Base-by-base conservation (phyloP, 2,329 filamentous ascomycete genomes). In the Fusarium newnesense region DNA sequence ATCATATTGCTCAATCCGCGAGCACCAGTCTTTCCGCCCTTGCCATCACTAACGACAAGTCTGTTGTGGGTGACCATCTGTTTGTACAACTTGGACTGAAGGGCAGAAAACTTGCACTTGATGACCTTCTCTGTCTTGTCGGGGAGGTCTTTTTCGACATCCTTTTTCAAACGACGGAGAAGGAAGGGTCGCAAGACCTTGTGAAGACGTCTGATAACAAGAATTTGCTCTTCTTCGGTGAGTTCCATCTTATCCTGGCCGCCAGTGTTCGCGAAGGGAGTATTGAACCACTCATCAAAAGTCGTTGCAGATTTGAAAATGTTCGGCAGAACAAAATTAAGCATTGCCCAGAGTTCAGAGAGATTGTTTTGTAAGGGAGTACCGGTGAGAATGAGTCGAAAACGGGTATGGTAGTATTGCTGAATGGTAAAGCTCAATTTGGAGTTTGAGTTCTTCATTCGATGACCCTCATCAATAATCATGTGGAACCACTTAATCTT, bases 401-500 rank as follows among this genome's bases (percentile, higher is more conserved):
- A 99, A 19, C 96, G 92, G 36, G 96, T 98, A 78, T 89, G 92
- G 85, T 99, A 99, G 86, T 98, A 98, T 70, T 95, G 91, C 42
- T 96, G 95, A 74, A 99, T 94, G 9, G 96, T 98, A 75, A 92
- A 94, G 83, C 94, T 98, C 76, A 99, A 88, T 85, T 99, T 99
- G 15, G 96, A 99, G 77, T 96, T 92, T 36, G 94, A 89, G 83
- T 99, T 99, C 89, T 99, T 99, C 96, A 99, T 99, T 81, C 96
- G 95, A 83, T 99, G 96, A 84, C 96, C 96, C 87, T 99, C 96
- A 79, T 99, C 96, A 75, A 99, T 96, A 78, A 99, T 98, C 96
- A 99, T 98, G 85, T 99, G 96, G 78, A 98, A 93, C 96, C 96
- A 99, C 84, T 98, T 98, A 84, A 99, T 96, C 87, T 98, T 98